phyloP scores from a whole-genome alignment of 495 filamentous ascomycete genomes.

The Daldinia bambusicola region DNA sequence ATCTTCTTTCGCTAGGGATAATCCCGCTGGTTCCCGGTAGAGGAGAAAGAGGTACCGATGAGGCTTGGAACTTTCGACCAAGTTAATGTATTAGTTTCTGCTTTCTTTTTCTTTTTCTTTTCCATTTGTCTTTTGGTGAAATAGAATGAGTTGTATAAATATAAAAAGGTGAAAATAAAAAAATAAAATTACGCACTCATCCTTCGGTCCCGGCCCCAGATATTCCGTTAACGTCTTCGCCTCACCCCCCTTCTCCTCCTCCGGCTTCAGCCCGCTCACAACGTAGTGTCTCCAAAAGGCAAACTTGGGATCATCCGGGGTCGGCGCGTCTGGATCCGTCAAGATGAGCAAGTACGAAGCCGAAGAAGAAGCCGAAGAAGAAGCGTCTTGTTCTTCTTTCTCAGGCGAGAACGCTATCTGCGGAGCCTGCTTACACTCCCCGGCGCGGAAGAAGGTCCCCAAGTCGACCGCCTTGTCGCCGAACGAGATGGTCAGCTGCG shows the following conservation, averaged over 20 bases:
- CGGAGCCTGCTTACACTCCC: conserved; percentile 37
- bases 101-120: neutral
- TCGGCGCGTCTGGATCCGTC: conserved; percentile 46
- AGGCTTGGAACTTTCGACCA: conserved; percentile 41
- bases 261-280: conserved; percentile 35
- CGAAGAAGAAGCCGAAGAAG: too few species aligned
- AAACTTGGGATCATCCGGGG: conserved; percentile 47
- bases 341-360: conserved; percentile 39
- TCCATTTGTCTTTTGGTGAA: neutral
- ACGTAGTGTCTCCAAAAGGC: conserved; percentile 48
- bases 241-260: conserved; percentile 1
- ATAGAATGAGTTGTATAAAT: neutral
- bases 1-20: conserved; percentile 30
- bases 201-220: conserved; percentile 46
- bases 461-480: conserved; percentile 28
- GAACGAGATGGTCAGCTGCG: conserved; percentile 35
- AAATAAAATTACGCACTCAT: conserved; percentile 33
- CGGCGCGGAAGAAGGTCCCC: conserved; percentile 42
- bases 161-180: neutral
- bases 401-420: conserved; percentile 35
- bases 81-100: neutral
- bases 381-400: conserved; percentile 8
- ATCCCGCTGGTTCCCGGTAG: conserved; percentile 35
- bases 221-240: conserved; percentile 37
- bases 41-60: conserved; percentile 48